These are phyloP conservation scores for Hygrocybe coccinea DNA, from an alignment of 768 basidiomycete species.

Conservation along the genomic window DNA sequence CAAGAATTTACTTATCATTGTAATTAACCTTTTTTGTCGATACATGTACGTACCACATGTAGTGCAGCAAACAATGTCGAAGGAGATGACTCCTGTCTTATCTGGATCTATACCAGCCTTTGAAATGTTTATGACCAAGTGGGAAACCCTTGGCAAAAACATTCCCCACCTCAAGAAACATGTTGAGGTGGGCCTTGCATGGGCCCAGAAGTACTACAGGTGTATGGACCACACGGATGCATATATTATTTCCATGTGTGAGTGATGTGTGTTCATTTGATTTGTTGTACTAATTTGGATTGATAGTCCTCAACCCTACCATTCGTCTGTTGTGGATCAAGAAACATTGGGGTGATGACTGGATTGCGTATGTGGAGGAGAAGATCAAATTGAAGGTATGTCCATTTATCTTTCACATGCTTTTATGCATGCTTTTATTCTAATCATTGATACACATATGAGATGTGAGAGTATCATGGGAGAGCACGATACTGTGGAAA, in stretches of 20 bases:
- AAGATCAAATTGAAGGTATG: conserved; percentile 12
- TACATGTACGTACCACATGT: not conserved
- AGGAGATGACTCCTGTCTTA: conserved; percentile 16
- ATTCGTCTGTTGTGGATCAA: conserved; percentile 15
- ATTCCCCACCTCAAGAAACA: not conserved
- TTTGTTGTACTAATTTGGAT: not conserved
- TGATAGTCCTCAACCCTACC: conserved; percentile 15
- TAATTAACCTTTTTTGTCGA: no score
- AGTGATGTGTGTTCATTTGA: not conserved
- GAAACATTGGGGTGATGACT: conserved; percentile 14
- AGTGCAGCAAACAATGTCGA: conserved; percentile 15
- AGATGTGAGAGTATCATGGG: not conserved
- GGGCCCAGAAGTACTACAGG: conserved; percentile 3
- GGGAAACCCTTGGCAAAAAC: conserved; percentile 8
- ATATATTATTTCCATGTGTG: conserved; percentile 13
- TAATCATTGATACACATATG: not conserved
- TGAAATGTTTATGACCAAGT: conserved; percentile 15
- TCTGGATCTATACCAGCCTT: conserved; percentile 17
- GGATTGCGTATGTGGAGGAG: conserved; percentile 6
- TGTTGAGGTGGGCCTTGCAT: conserved; percentile 1
- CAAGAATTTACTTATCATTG: no score
- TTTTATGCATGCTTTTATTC: conserved; percentile 4
- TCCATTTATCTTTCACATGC: not conserved
- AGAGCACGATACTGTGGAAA: not conserved
- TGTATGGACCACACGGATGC: conserved; percentile 10